phyloP scores from a whole-genome alignment of 2,329 filamentous ascomycete species.

The Pseudopithomyces maydicus region DNA sequence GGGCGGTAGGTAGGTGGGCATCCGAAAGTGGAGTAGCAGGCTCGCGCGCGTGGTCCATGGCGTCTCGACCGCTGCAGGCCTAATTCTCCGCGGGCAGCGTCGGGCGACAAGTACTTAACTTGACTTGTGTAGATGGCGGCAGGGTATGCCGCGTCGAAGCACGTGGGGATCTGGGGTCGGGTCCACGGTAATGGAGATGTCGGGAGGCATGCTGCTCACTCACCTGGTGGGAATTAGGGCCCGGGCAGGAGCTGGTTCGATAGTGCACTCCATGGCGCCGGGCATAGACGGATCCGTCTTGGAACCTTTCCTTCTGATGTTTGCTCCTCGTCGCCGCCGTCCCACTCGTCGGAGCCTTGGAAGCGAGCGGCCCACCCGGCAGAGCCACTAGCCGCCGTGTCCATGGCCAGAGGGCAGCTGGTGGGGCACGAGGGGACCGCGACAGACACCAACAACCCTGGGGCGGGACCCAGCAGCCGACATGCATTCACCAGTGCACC shows the following conservation, averaged over 20 bases:
- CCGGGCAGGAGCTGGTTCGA: not conserved
- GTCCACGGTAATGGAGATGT: not conserved
- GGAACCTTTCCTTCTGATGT: not conserved
- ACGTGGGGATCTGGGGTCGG: not conserved
- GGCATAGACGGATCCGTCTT: not conserved
- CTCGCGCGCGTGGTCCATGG: not conserved
- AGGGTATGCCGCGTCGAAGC: not conserved
- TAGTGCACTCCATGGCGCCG: not conserved
- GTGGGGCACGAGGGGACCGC: too few relatives aligned
- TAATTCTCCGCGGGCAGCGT: not conserved
- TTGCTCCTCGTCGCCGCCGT: not conserved
- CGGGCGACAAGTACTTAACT: not conserved
- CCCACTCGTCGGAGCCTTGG: too few relatives aligned
- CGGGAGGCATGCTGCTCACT: not conserved
- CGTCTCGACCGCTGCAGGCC: not conserved
- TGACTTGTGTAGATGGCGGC: too few relatives aligned
- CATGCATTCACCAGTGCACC: not conserved
- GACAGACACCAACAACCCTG: not conserved
- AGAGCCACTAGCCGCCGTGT: too few relatives aligned
- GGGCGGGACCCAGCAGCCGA: not conserved
- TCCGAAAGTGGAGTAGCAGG: not conserved
- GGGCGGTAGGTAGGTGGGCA: not conserved
- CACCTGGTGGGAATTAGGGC: not conserved
- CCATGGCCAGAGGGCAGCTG: too few relatives aligned
- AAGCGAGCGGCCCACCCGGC: too few relatives aligned